Evolutionary conservation across 208 protist species (phyloP), one percentile per base, ranked within the genome.

Genomic region (Wallacemonas collosoma): DNA sequence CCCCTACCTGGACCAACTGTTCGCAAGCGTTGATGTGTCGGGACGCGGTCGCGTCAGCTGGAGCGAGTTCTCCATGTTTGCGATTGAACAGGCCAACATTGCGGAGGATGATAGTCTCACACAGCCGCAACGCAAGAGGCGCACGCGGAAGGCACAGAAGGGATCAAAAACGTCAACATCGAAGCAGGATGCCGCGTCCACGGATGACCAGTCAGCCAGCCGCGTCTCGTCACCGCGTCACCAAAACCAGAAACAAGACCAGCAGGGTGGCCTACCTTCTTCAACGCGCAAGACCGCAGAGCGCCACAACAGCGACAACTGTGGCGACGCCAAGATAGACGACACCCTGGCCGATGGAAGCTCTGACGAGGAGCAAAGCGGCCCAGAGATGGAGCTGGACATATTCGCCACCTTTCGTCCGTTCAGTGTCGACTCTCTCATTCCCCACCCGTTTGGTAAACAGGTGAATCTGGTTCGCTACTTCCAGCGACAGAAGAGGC

Each of bases 21-120:
- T 90, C 61, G 78, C 75, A 0, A 66, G 47, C 58, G 64, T 86
- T 5, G 86, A 90, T 63, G 73, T 86, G 36, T 51, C 72, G 1
- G 86, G 86, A 7, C 56, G 54, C 12, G 83, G 77, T 1, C 69
- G 73, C 26, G 80, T 90, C 44, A 73, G 75, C 35, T 90, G 86
- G 83, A 70, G 75, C 35, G 77, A 69, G n/a, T 88, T 90, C 56
- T 80, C 77, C 50, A 82, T 86, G 73, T 83, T 84, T 53, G 71
- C 68, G 36, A 83, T 90, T 65, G 77, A 90, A 11, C 73, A 79
- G 54, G 73, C 72, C 6, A 39, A 55, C 17, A 68, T 44, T 56
- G 38, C 65, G 2, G 58, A 56, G 26, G 60, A 12, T 3, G 47
- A 78, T 14, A 39, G 45, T 6, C 47, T 71, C 54, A 12, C n/a